Percentiles rank a stretch among this genome's conserved stretches.
Conservation (phyloP, 352 stramenopile genomes). For the Thalassiosira hispida region DNA sequence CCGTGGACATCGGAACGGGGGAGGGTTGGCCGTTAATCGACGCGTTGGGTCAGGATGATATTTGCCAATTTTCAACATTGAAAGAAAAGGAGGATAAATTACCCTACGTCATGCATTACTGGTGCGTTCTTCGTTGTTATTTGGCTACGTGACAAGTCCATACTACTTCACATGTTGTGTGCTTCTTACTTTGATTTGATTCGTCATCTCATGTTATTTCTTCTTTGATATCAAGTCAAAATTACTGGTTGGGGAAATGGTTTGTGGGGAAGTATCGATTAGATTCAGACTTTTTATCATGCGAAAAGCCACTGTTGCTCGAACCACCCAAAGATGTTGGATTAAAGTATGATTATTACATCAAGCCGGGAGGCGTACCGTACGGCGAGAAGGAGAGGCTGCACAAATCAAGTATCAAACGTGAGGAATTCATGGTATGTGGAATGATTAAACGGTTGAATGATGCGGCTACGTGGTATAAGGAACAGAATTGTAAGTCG, state of each 20-base stretch:
- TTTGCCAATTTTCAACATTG: conserved; percentile 41
- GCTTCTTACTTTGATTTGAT: too few relatives aligned
- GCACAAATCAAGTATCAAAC: conserved; percentile 37
- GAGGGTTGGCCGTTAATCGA: conserved; percentile 70
- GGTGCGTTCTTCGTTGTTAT: too few relatives aligned
- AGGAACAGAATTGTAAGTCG: conserved; percentile 69
- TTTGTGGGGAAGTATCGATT: conserved; percentile 79
- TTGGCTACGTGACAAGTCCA: too few relatives aligned
- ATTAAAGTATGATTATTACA: conserved; percentile 47
- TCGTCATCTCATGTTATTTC: too few relatives aligned
- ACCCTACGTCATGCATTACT: conserved; percentile 51
- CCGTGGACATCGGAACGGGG: conserved; percentile 26
- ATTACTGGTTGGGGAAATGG: conserved; percentile 74
- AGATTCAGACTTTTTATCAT: conserved; percentile 58
- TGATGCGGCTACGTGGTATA: conserved; percentile 70
- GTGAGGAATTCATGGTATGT: conserved; percentile 72
- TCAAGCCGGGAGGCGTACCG: conserved; percentile 40
- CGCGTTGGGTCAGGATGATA: conserved; percentile 37
- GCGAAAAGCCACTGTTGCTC: conserved; percentile 36
- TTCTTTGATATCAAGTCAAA: too few relatives aligned
- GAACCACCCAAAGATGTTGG: conserved; percentile 41
- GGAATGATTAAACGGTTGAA: conserved; percentile 77
- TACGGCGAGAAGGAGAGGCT: conserved; percentile 42
- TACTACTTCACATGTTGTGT: too few relatives aligned
- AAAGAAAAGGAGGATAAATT: conserved; percentile 45